Conservation (phyloP, 1,284 basidiomycete genomes). For the Sporisorium scitamineum region DNA sequence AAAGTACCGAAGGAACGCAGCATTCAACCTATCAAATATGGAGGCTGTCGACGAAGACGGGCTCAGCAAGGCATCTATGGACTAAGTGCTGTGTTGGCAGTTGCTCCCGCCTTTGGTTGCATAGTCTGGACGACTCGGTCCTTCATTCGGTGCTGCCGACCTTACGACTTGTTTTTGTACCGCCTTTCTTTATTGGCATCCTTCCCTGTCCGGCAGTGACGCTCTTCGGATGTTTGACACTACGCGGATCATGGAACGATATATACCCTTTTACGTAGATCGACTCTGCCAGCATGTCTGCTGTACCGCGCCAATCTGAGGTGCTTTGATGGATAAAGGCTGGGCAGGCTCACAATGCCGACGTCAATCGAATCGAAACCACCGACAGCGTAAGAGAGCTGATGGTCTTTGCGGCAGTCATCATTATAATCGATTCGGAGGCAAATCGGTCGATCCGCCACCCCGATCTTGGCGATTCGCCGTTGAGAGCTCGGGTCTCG, state of each 20-base stretch:
- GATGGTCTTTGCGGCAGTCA: neutral
- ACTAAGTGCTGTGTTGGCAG: neutral
- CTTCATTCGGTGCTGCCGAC: too few relatives aligned
- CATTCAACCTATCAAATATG: constrained; percentile 65
- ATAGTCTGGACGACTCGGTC: too few relatives aligned
- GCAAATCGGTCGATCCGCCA: neutral
- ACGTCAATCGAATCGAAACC: neutral
- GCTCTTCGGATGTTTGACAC: too few relatives aligned
- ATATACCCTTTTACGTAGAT: constrained; percentile 2
- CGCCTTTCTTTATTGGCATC: neutral
- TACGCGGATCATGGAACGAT: neutral
- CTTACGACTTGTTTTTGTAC: constrained; percentile 7
- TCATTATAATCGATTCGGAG: too few relatives aligned
- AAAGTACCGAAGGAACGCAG: constrained; percentile 65
- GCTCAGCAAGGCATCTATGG: constrained; percentile 11
- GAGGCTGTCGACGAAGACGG: constrained; percentile 46
- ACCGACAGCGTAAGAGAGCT: too few relatives aligned
- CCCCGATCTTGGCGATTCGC: neutral
- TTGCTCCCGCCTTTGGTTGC: neutral
- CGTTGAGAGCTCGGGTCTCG: neutral
- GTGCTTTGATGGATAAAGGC: neutral
- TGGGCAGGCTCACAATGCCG: neutral
- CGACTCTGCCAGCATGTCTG: neutral
- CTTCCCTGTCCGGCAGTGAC: neutral
- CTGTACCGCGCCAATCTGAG: neutral